Base-by-base conservation (phyloP, 805 yeast genomes). In the Maudiozyma barnettii region DNA sequence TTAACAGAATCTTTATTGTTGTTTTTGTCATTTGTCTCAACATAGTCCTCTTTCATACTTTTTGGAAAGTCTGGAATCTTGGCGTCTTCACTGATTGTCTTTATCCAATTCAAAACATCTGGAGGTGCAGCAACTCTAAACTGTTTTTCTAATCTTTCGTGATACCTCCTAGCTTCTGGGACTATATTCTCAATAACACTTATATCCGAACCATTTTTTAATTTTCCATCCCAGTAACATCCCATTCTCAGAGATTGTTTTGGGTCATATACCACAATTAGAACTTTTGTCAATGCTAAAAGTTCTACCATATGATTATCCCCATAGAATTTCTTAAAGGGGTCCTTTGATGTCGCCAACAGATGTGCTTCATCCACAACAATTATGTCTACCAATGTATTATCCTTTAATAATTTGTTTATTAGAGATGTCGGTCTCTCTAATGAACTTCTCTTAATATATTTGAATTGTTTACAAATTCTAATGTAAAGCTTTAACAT, bases 351-450 rank as follows among this genome's bases (percentile, higher is more conserved):
- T 6, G 74, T 69, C 1, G 75, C 66, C 35, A 72, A 51, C 16
- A 72, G 50, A 54, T 72, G 77, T 2, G 76, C 76, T 54, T 72
- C 77, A 58, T 72, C 77, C 18, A 72, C 63, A 40, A 72, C 64
- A 4, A 72, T 57, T 5, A 70, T 62, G 53, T 72, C 76, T 26
- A 68, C 64, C 9, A 53, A 52, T 9, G 54, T 45, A 2, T 57
- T 54, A n/a, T 54, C 54, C 48, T 66, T 66, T 3, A 49, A 51
- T 21, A 63, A 54, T 31, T 54, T 61, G 50, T 72, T 72, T 41
- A 72, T 67, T 43, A 71, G 52, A 0, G 75, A 67, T 1, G 77
- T 72, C 6, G 77, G 77, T 50, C 76, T 62, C 47, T 72, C 74
- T n/a, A 72, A 49, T 9, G 71, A 68, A 1, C 64, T 51, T 47